Evolutionary conservation across 768 basidiomycete species (phyloP), one percentile per base, ranked within the genome.

Genomic region (Boletus fagicola): DNA sequence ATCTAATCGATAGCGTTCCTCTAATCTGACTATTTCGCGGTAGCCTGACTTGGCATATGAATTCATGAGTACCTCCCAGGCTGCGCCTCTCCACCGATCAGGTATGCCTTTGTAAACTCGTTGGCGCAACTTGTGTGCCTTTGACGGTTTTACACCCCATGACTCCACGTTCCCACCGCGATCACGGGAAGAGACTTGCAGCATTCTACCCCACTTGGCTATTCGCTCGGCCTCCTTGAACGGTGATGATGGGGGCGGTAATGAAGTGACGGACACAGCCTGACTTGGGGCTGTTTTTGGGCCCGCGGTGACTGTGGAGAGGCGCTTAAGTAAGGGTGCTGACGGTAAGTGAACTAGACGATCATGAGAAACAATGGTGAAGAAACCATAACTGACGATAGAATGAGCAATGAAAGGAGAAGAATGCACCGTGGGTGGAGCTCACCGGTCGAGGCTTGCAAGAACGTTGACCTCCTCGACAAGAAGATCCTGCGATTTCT

Each of bases 51-150:
- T 75, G 51, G 86, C 72, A 62, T 75, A 83, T 48, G 77, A 68
- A 54, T 78, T 81, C 74, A 93, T 83, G 59, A 98, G 72, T 9
- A 90, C 77, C 62, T 88, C 91, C 97, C 97, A 99, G 0, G 87
- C 92, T 5, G 93, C 96, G 50, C 83, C 78, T 42, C 97, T 80
- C 97, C 97, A 99, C 49, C 94, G 83, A 73, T 98, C 96, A 2
- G 97, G 97, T 31, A 98, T 86, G 54, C 97, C 97, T 70, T 99
- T 99, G 79, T 92, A 98, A 51, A 87, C 83, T 31, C 96, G 81
- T 62, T 82, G 74, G 33, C 88, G 81, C 20, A 90, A 78, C 72
- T 90, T 94, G 65, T 68, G 76, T 63, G 80, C 84, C 73, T 89
- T 92, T 18, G 77, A 78, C 24, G 79, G 65, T 48, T 82, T 83